phyloP scores from a whole-genome alignment of 2,329 filamentous ascomycete genomes.

The Clonostachys sp. region DNA sequence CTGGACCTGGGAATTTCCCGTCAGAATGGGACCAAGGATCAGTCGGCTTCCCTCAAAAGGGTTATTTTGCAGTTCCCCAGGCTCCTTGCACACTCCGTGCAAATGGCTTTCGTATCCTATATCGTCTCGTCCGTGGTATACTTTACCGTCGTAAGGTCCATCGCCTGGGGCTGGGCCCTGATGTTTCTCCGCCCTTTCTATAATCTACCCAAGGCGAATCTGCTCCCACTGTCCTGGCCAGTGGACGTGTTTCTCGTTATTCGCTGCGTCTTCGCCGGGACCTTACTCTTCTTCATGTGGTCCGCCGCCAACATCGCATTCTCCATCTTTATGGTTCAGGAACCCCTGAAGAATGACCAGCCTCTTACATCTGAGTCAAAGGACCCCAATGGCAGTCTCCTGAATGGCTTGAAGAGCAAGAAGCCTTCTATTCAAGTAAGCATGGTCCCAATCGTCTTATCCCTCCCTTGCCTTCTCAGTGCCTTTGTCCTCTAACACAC shows the following conservation, averaged over 20 bases:
- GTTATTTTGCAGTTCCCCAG: constrained; percentile 31
- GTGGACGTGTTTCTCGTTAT: constrained; percentile 50
- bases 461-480: constrained; percentile 2
- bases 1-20: constrained; percentile 33
- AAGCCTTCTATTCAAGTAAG: constrained; percentile 69
- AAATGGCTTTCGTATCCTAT: constrained; percentile 32
- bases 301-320: constrained; percentile 73
- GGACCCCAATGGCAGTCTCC: constrained; percentile 84
- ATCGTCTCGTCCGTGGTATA: constrained; percentile 54
- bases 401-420: constrained; percentile 80
- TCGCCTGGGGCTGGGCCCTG: constrained; percentile 67
- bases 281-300: constrained; percentile 70
- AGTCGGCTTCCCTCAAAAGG: constrained; percentile 20
- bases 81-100: constrained; percentile 28
- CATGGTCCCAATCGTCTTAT: neutral
- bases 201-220: constrained; percentile 68
- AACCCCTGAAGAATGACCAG: constrained; percentile 78
- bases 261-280: constrained; percentile 57
- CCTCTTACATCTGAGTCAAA: constrained; percentile 82
- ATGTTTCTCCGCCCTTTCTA: constrained; percentile 68
- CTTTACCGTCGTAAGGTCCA: constrained; percentile 48
- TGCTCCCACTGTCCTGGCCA: constrained; percentile 54
- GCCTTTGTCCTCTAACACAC: constrained; percentile 6
- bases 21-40: constrained; percentile 13
- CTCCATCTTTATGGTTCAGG: constrained; percentile 72